phyloP scores from a whole-genome alignment of 176 grass and related monocot genomes.

The Stipa capillata region DNA sequence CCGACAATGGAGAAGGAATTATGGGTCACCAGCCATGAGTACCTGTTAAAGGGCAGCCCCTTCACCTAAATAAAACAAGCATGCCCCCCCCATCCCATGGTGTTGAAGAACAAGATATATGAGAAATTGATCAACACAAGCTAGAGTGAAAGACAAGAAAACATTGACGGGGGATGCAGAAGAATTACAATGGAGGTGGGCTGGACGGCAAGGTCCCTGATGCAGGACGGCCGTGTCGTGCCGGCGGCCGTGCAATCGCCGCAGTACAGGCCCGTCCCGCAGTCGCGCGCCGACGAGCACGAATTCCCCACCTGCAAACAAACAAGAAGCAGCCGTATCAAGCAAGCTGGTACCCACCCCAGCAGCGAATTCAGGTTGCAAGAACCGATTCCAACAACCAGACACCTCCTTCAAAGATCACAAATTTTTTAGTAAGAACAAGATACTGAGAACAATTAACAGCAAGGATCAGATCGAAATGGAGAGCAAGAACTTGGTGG shows the following conservation, averaged over 20 bases:
- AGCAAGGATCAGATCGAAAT: conserved; percentile 2
- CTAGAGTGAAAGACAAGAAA: not conserved
- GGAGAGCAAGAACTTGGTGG: not conserved
- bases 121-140: not conserved
- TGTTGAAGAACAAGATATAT: not conserved
- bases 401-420: not conserved
- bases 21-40: conserved; percentile 94
- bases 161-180: not conserved
- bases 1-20: conserved; percentile 96
- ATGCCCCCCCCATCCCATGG: not conserved
- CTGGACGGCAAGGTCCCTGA: conserved; percentile 65
- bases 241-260: conserved; percentile 73
- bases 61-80: conserved; percentile 45
- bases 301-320: conserved; percentile 42
- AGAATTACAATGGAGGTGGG: conserved; percentile 67
- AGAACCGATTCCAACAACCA: not conserved
- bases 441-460: not conserved
- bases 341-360: too few relatives aligned
- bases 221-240: conserved; percentile 48
- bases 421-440: not conserved
- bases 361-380: not conserved
- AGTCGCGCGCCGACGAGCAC: conserved; percentile 70
- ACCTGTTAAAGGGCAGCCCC: conserved; percentile 72
- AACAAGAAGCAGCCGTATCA: too few relatives aligned
- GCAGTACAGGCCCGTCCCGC: conserved; percentile 68